Conservation (phyloP, 73 alveolate genomes). For the Breviolum minutum region DNA sequence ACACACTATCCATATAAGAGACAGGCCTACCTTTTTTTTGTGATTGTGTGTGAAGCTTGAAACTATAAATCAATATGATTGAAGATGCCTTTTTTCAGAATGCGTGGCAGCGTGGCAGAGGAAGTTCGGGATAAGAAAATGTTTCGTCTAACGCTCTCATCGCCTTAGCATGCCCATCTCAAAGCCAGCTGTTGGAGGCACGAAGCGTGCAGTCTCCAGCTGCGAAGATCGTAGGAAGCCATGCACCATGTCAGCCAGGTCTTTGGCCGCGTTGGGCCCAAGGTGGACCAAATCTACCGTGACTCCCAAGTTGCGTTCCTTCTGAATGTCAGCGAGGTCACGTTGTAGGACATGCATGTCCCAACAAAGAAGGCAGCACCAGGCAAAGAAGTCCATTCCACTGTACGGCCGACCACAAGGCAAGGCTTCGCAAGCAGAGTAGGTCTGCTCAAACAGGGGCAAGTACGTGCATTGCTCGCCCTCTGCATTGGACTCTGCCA, state of each 20-base stretch:
- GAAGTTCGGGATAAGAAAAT: neutral
- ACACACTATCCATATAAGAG: too few relatives aligned
- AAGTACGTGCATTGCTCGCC: constrained; percentile 33
- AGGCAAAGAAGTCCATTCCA: constrained; percentile 86
- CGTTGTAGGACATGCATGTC: constrained; percentile 84
- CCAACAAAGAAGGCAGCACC: constrained; percentile 94
- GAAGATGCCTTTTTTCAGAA: neutral
- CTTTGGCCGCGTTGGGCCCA: constrained; percentile 81
- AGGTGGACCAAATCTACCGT: constrained; percentile 92
- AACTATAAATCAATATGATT: neutral
- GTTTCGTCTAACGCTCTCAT: neutral
- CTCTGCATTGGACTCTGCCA: constrained; percentile 47
- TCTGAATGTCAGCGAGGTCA: constrained; percentile 63
- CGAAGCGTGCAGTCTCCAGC: neutral
- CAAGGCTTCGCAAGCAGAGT: constrained; percentile 23
- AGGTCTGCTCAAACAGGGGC: constrained; percentile 82
- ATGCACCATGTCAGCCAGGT: constrained; percentile 85
- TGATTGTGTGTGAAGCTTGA: too few relatives aligned
- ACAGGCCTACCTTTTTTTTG: too few relatives aligned
- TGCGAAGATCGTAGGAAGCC: constrained; percentile 41
- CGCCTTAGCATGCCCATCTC: constrained; percentile 48
- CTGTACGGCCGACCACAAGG: constrained; percentile 58
- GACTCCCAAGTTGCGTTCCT: constrained; percentile 61
- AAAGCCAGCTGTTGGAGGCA: neutral
- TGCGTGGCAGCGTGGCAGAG: neutral